phyloP scores from a whole-genome alignment of 177 flowering plant species.

The Telopea speciosissima region DNA sequence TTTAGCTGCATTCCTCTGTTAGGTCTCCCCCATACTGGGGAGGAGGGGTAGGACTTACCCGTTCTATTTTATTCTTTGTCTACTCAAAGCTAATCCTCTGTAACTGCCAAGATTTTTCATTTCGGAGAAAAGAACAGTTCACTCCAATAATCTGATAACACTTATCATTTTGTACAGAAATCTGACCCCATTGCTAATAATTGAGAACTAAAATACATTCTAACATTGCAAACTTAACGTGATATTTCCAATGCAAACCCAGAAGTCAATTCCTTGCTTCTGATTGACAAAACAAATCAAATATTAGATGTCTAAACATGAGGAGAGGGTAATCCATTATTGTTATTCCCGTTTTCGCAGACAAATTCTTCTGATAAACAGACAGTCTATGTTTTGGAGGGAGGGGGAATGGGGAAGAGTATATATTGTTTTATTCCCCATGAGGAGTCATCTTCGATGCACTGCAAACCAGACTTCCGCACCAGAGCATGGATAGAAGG shows the following conservation, averaged over 20 bases:
- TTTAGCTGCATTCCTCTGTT: constrained; percentile 6
- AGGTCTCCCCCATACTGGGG: no score
- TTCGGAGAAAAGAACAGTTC: background rate
- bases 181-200: background rate
- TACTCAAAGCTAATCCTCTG: background rate
- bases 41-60: background rate
- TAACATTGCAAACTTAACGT: background rate
- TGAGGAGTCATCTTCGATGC: no score
- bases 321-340: no score
- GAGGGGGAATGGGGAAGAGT: no score
- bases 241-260: background rate
- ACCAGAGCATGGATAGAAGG: no score
- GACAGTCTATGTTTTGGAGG: no score
- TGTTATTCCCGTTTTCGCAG: no score
- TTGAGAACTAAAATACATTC: background rate
- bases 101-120: background rate
- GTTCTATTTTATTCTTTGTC: background rate
- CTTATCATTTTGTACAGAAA: background rate
- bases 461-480: no score
- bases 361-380: no score
- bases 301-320: no score
- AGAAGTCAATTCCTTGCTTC: background rate
- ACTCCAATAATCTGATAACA: background rate
- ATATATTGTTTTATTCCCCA: no score
- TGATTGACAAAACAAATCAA: no score